Percentiles rank a stretch among this genome's conserved stretches.
phyloP scores from a whole-genome alignment of 352 stramenopile species.

The Phytophthora meadii region DNA sequence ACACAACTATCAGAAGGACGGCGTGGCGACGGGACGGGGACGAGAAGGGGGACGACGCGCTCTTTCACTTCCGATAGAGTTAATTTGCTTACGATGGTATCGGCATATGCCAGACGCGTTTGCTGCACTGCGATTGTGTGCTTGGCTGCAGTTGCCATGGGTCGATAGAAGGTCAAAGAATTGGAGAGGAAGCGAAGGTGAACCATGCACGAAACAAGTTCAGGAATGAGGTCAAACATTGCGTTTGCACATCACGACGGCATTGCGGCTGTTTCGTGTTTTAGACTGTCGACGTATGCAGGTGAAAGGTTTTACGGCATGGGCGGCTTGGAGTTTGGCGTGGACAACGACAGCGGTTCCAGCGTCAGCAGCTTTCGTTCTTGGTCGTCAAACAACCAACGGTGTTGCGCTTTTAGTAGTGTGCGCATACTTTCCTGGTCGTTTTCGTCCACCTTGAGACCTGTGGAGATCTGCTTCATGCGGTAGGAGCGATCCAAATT shows the following conservation, averaged over 20 bases:
- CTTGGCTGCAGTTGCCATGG: constrained; percentile 10
- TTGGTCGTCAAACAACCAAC: constrained; percentile 75
- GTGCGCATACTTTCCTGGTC: constrained; percentile 73
- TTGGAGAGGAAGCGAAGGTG: constrained; percentile 1
- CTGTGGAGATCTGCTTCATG: constrained; percentile 63
- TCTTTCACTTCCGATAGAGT: too few relatives aligned
- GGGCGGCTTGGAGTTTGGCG: constrained; percentile 18
- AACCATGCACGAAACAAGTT: constrained; percentile 21
- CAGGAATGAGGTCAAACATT: constrained; percentile 18
- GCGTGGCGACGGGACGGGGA: too few relatives aligned
- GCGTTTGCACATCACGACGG: constrained; percentile 20
- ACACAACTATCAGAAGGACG: too few relatives aligned
- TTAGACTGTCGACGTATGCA: constrained; percentile 28
- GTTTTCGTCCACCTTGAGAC: constrained; percentile 59
- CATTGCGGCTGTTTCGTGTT: constrained; percentile 13
- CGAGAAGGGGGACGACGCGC: too few relatives aligned
- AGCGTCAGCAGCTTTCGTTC: constrained; percentile 66
- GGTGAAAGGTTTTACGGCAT: constrained; percentile 6
- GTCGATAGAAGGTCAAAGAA: background rate
- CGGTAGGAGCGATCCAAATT: constrained; percentile 69
- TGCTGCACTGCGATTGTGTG: constrained; percentile 24
- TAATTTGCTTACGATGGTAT: constrained; percentile 58
- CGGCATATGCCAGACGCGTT: constrained; percentile 61
- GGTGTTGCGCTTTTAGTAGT: constrained; percentile 76
- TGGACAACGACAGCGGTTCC: constrained; percentile 59